Evolutionary conservation across 805 yeast genomes (phyloP).

Genomic region (Monosporozyma siamensis): DNA sequence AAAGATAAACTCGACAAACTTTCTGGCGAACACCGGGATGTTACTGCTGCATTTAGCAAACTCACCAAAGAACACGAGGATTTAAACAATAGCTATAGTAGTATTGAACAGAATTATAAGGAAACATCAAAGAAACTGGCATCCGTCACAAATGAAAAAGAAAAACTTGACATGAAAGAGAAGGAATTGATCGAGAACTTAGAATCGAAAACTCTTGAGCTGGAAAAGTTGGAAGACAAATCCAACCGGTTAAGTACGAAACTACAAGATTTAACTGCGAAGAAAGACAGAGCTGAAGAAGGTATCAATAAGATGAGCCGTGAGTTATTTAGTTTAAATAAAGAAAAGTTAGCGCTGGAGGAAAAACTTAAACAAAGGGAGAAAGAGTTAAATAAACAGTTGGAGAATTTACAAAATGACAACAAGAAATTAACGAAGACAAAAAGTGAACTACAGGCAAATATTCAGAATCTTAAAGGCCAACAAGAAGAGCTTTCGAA

Average conservation of each 20-base stretch:
- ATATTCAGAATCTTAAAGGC: constrained; percentile 1
- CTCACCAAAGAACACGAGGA: constrained; percentile 2
- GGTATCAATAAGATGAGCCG: constrained; percentile 88
- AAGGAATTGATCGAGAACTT: constrained; percentile 31
- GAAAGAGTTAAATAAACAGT: constrained; percentile 34
- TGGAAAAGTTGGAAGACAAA: constrained; percentile 12
- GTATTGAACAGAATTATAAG: constrained; percentile 1
- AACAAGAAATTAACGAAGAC: constrained; percentile 12
- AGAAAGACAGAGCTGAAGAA: constrained; percentile 61
- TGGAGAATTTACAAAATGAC: constrained; percentile 20
- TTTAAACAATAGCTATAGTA: constrained; percentile 14
- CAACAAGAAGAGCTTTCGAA: constrained; percentile 6
- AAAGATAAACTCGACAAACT: constrained; percentile 9
- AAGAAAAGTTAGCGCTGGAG: constrained; percentile 46
- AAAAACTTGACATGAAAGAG: constrained; percentile 22
- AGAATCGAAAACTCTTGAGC: constrained; percentile 17
- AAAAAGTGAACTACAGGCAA: constrained; percentile 4
- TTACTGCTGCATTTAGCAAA: constrained; percentile 7
- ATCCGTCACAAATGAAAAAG: constrained; percentile 14
- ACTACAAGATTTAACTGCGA: constrained; percentile 22
- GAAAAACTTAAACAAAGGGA: constrained; percentile 35
- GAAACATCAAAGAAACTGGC: constrained; percentile 16
- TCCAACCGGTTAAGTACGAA: constrained; percentile 20
- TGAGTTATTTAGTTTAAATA: constrained; percentile 60
- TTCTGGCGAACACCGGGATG: constrained; percentile 7